Conservation (phyloP, 805 yeast species). For the Candida koratica region DNA sequence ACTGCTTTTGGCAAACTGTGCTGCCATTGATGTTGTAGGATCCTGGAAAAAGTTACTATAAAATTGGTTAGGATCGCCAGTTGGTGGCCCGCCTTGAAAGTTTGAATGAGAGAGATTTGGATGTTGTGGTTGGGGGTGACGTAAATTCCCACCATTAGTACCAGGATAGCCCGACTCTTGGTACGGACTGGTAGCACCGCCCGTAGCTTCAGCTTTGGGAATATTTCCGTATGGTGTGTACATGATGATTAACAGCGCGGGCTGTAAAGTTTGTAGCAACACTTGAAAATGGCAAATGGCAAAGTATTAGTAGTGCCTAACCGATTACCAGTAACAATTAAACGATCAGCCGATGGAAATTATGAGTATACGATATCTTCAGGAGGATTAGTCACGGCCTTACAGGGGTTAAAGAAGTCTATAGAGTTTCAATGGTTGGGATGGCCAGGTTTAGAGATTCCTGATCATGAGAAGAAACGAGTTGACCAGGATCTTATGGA, state of each 20-base stretch:
- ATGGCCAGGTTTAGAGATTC: constrained; percentile 89
- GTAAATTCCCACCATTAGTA: constrained; percentile 12
- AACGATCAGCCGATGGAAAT: constrained; percentile 53
- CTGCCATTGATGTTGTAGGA: constrained; percentile 78
- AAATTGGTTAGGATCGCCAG: constrained; percentile 14
- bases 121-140: constrained; percentile 24
- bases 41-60: constrained; percentile 57
- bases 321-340: constrained; percentile 91
- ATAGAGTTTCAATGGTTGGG: constrained; percentile 95
- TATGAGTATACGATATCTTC: constrained; percentile 90
- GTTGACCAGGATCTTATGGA: constrained; percentile 68
- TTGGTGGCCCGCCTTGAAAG: constrained; percentile 16
- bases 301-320: constrained; percentile 91
- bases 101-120: constrained; percentile 24
- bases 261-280: not conserved
- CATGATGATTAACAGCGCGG: constrained; percentile 20
- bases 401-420: constrained; percentile 82
- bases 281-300: constrained; percentile 30
- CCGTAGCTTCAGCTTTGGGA: constrained; percentile 9
- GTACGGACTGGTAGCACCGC: not conserved
- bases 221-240: constrained; percentile 38
- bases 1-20: constrained; percentile 84
- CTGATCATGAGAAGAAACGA: constrained; percentile 63
- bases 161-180: constrained; percentile 1
- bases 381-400: constrained; percentile 95